A percentile compares a stretch with the other conserved stretches of the same genome.
Evolutionary conservation across 495 filamentous ascomycete genomes (phyloP).

Genomic region (Endocarpon pusillum): DNA sequence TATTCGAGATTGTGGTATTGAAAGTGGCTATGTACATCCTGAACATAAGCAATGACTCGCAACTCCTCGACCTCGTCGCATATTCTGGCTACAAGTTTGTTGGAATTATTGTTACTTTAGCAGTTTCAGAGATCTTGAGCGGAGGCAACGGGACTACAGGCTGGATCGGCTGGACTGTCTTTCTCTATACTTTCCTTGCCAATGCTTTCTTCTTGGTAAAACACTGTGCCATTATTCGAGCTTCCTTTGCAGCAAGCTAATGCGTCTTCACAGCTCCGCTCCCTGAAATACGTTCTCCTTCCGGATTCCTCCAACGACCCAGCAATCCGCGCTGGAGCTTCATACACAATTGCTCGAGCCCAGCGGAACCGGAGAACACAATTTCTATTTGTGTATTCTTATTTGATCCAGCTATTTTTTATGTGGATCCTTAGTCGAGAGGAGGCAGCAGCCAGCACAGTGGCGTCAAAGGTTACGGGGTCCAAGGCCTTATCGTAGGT

Average conservation of each 20-base stretch:
- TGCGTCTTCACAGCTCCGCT: conserved; percentile 58
- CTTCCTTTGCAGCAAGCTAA: conserved; percentile 13
- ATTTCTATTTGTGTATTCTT: conserved; percentile 91
- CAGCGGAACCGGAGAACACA: conserved; percentile 83
- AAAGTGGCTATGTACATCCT: conserved; percentile 89
- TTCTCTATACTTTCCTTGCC: conserved; percentile 75
- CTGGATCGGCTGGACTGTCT: conserved; percentile 78
- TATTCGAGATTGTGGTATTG: conserved; percentile 73
- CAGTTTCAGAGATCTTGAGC: conserved; percentile 58
- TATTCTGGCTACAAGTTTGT: conserved; percentile 99
- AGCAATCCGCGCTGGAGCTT: conserved; percentile 38
- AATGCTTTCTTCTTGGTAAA: conserved; percentile 92
- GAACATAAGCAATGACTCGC: conserved; percentile 71
- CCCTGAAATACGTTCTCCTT: conserved; percentile 85
- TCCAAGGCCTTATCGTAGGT: too few species aligned
- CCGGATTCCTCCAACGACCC: conserved; percentile 59
- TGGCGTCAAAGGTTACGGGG: too few species aligned
- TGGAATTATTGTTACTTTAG: conserved; percentile 74
- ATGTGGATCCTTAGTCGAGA: conserved; percentile 77
- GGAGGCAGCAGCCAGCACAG: conserved; percentile 13
- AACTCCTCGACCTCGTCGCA: conserved; percentile 81
- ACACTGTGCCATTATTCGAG: too few species aligned
- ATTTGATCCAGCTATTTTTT: conserved; percentile 80
- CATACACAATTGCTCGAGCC: conserved; percentile 64
- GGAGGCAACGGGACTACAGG: conserved; percentile 63